Evolutionary conservation across 2,329 filamentous ascomycete species (phyloP).

Genomic region (Monosporascus sp.): DNA sequence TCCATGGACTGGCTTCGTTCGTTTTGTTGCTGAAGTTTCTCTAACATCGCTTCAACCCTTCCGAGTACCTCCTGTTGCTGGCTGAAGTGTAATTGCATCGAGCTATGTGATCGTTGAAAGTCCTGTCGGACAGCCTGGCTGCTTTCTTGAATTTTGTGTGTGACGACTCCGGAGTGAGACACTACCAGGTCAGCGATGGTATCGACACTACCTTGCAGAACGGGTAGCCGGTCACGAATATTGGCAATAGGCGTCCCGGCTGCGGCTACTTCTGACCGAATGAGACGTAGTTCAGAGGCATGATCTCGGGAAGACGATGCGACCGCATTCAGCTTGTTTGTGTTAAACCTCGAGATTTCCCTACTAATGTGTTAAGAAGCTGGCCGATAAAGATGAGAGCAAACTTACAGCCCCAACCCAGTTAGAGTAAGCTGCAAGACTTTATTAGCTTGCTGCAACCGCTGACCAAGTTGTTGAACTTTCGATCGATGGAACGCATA

Average conservation of each 20-base stretch:
- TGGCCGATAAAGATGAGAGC: not conserved
- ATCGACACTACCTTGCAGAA: not conserved
- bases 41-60: not conserved
- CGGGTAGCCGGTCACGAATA: not conserved
- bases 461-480: constrained; percentile 1
- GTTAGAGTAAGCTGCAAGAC: not conserved
- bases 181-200: not conserved
- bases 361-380: not conserved
- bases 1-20: not conserved
- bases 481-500: constrained; percentile 2
- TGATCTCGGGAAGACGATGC: not conserved
- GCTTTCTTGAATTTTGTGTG: not conserved
- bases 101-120: not conserved
- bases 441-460: constrained; percentile 1
- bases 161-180: not conserved
- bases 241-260: not conserved
- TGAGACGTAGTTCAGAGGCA: not conserved
- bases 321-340: not conserved
- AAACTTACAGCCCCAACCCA: constrained; percentile 1
- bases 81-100: not conserved
- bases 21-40: not conserved
- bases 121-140: not conserved
- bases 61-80: not conserved
- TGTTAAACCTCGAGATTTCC: not conserved
- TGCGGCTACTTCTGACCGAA: constrained; percentile 1